phyloP scores from a whole-genome alignment of 495 filamentous ascomycete species.

The Tetracladium marchalianum region DNA sequence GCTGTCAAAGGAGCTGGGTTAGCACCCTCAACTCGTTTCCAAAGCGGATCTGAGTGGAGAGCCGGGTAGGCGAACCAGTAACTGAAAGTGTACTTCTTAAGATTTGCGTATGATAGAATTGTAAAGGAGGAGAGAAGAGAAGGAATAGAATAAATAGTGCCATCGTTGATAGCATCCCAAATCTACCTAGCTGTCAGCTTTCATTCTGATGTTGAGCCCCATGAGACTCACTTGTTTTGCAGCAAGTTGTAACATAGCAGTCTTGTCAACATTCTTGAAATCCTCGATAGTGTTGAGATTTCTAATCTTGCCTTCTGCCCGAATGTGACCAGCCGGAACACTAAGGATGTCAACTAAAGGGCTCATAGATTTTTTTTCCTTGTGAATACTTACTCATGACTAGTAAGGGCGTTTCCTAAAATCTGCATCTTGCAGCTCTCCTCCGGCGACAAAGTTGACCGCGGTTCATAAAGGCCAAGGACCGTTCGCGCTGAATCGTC shows the following conservation, averaged over 20 bases:
- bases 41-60: constrained; percentile 75
- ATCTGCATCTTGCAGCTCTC: constrained; percentile 79
- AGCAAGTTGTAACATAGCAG: constrained; percentile 57
- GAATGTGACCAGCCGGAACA: constrained; percentile 57
- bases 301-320: constrained; percentile 87
- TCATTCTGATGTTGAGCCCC: background rate
- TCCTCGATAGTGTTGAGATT: constrained; percentile 96
- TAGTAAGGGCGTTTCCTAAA: constrained; percentile 73
- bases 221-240: constrained; percentile 56
- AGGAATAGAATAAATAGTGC: constrained; percentile 88
- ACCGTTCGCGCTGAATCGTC: constrained; percentile 82
- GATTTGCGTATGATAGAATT: constrained; percentile 85
- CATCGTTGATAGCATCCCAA: constrained; percentile 94
- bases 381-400: constrained; percentile 56
- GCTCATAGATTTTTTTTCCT: background rate
- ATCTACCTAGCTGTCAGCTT: constrained; percentile 47
- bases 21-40: constrained; percentile 41
- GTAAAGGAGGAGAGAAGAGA: constrained; percentile 82
- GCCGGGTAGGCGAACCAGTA: constrained; percentile 96
- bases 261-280: constrained; percentile 68
- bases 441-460: constrained; percentile 52
- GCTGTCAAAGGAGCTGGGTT: constrained; percentile 43
- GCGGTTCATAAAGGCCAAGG: constrained; percentile 84
- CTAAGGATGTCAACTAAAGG: constrained; percentile 31
- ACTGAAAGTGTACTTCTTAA: constrained; percentile 91